Evolutionary conservation across 345 rosid species (phyloP).

Genomic region (Salix brachista): DNA sequence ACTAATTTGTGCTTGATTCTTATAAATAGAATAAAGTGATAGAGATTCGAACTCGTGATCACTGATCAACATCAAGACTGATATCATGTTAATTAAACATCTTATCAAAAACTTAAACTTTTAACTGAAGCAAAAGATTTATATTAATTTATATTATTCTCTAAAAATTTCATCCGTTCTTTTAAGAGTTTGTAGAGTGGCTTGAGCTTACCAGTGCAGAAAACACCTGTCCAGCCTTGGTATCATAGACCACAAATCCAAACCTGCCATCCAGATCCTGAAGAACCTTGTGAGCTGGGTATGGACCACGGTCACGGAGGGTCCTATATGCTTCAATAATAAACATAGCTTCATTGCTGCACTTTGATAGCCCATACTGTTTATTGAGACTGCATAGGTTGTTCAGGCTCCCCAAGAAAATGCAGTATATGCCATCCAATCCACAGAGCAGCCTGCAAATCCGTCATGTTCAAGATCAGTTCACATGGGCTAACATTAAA

Average conservation of each 20-base stretch:
- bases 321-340: slow-evolving; percentile 85
- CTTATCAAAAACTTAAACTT: too few relatives aligned
- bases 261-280: slow-evolving; percentile 84
- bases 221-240: slow-evolving; percentile 66
- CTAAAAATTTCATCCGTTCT: not conserved
- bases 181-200: not conserved
- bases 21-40: too few relatives aligned
- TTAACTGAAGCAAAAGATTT: too few relatives aligned
- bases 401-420: slow-evolving; percentile 68
- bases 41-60: too few relatives aligned
- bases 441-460: slow-evolving; percentile 73
- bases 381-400: slow-evolving; percentile 56
- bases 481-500: not conserved
- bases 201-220: slow-evolving; percentile 58
- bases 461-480: not conserved
- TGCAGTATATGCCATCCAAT: slow-evolving; percentile 68
- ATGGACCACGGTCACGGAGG: slow-evolving; percentile 87
- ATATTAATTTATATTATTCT: too few relatives aligned
- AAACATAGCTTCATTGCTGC: slow-evolving; percentile 70
- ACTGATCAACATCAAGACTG: too few relatives aligned
- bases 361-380: slow-evolving; percentile 75
- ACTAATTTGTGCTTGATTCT: too few relatives aligned
- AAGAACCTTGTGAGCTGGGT: slow-evolving; percentile 89
- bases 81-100: too few relatives aligned
- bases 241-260: slow-evolving; percentile 79